These are phyloP conservation scores for Erythrophleum fordii DNA, from an alignment of 306 rosid genomes.

Conservation along the genomic window DNA sequence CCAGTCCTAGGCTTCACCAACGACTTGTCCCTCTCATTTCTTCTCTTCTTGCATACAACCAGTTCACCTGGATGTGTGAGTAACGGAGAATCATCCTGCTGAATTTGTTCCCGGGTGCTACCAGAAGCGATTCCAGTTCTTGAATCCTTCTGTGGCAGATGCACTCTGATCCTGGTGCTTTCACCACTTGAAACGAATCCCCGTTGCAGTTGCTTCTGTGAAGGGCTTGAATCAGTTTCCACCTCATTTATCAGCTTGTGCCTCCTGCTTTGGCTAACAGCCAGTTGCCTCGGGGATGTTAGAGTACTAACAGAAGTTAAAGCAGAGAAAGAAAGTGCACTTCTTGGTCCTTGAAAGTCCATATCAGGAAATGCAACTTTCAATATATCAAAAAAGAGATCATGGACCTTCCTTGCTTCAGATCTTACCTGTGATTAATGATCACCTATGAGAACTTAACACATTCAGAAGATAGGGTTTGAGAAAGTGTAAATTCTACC, in stretches of 20 bases:
- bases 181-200: constrained; percentile 52
- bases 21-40: constrained; percentile 84
- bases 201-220: constrained; percentile 61
- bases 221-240: constrained; percentile 58
- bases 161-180: constrained; percentile 65
- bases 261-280: constrained; percentile 66
- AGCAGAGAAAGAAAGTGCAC: constrained; percentile 65
- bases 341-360: constrained; percentile 80
- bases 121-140: constrained; percentile 66
- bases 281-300: constrained; percentile 57
- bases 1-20: constrained; percentile 64
- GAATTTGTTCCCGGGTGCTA: constrained; percentile 69
- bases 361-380: constrained; percentile 80
- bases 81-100: constrained; percentile 59
- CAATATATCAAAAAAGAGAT: constrained; percentile 84
- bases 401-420: constrained; percentile 92
- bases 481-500: not conserved
- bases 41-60: constrained; percentile 94
- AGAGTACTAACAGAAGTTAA: constrained; percentile 45
- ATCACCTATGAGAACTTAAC: constrained; percentile 33
- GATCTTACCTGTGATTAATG: constrained; percentile 65
- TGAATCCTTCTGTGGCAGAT: constrained; percentile 62
- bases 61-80: constrained; percentile 91
- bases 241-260: constrained; percentile 61
- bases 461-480: not conserved